Percentiles rank a stretch among this genome's conserved stretches.
Conservation (phyloP, 306 rosid species). For the Vachellia pachyceras region DNA sequence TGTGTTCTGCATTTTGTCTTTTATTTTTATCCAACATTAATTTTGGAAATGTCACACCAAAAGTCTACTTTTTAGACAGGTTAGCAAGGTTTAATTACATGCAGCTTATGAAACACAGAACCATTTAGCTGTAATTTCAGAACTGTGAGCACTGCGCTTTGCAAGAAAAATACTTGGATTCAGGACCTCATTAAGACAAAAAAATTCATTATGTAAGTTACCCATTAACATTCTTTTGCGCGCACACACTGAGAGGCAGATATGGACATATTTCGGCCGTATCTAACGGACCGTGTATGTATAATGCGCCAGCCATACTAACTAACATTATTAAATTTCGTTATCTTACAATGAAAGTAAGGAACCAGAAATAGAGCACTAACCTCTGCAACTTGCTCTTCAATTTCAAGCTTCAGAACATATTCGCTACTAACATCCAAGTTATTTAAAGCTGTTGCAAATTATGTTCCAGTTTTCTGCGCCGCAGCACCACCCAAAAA, state of each 20-base stretch:
- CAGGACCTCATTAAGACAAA: not conserved
- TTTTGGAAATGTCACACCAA: slow-evolving; percentile 13
- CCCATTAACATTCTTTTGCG: slow-evolving; percentile 2
- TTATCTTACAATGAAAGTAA: slow-evolving; percentile 16
- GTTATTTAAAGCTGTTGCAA: slow-evolving; percentile 88
- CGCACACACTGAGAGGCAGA: not conserved
- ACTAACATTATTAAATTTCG: slow-evolving; percentile 5
- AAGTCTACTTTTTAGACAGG: not conserved
- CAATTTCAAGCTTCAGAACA: slow-evolving; percentile 86
- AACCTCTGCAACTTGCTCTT: slow-evolving; percentile 94
- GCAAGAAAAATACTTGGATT: slow-evolving; percentile 1
- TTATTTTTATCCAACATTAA: slow-evolving; percentile 3
- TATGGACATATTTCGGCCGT: not conserved
- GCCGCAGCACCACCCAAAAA: slow-evolving; percentile 91
- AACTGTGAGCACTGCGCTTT: not conserved
- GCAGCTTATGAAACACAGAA: not conserved
- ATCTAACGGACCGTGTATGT: not conserved
- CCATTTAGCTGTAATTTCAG: slow-evolving; percentile 12
- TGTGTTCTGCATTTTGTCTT: not conserved
- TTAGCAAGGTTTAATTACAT: not conserved
- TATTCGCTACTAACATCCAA: slow-evolving; percentile 90
- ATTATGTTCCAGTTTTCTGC: slow-evolving; percentile 83
- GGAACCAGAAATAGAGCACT: slow-evolving; percentile 37
- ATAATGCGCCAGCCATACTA: slow-evolving; percentile 2
- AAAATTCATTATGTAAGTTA: not conserved